Evolutionary conservation across 805 yeast genomes (phyloP), one percentile per base, ranked within the genome.

Genomic region (Teunomyces panamensis): DNA sequence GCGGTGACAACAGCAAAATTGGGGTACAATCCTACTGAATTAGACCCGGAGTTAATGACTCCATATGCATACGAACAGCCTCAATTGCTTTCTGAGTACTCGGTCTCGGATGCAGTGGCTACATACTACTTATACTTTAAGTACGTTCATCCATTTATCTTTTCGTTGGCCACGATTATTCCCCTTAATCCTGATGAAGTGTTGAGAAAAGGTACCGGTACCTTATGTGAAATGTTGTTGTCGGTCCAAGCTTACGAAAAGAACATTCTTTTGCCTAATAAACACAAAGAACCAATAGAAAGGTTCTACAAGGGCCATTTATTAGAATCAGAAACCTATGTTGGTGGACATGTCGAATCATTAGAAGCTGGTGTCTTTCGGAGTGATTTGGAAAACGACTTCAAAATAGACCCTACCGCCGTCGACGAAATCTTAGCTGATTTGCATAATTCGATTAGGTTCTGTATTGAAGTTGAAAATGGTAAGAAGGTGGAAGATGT

Each of bases 91-190:
- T 89, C 99, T 0, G 99, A 95, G 63, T 94, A 94, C 66, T 95
- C 99, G 0, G 99, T 94, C 26, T 95, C 99, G 48, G 99, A 94
- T 76, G 99, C 99, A 9, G 99, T 95, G 34, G 99, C 99, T 4
- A 94, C 99, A 0, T 94, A 91, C 63, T 94, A 94, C 66, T 73
- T 94, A 41, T 94, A 91, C 71, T 91, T 87, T 82, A 94, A 94
- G 67, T 95, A 94, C 62, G 97, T 94, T 45, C 98, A 91, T 66
- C 98, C 98, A 1, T 94, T 94, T 69, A 86, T 94, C 56, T 90
- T 94, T 62, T 94, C 99, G 2, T 80, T 94, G 49, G 91, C 98
- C 67, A 90, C 95, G 9, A 95, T 94, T 63, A 82, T 94, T 68
- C 99, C 99, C 0, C 72, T 94, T 56, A 89, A 91, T 57, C 99